These are phyloP conservation scores for Aspergillus aculeatinus DNA, from an alignment of 2,329 filamentous ascomycete species.

Conservation along the genomic window DNA sequence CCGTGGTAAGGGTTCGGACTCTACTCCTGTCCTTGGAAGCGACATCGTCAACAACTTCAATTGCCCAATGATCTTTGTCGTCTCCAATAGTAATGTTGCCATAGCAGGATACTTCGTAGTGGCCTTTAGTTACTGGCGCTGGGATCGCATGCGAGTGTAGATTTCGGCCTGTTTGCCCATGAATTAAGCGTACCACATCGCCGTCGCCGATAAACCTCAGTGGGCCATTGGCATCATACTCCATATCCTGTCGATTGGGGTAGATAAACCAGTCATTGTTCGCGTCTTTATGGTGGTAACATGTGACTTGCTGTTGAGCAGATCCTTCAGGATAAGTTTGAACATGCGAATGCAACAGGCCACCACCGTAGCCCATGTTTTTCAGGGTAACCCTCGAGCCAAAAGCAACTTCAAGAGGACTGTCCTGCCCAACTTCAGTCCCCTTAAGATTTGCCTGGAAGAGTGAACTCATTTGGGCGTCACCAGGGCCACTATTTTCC, in stretches of 20 bases:
- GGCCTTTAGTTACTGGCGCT: conserved; percentile 83
- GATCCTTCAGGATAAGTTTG: conserved; percentile 96
- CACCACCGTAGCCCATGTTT: conserved; percentile 99
- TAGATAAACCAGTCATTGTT: conserved; percentile 99
- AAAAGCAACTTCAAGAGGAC: conserved; percentile 84
- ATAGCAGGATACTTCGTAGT: conserved; percentile 92
- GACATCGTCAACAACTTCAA: conserved; percentile 89
- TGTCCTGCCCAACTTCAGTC: conserved; percentile 91
- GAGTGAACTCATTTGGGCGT: conserved; percentile 99
- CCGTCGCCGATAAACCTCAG: conserved; percentile 75
- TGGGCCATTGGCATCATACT: conserved; percentile 70
- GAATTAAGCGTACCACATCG: conserved; percentile 79
- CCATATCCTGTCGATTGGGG: conserved; percentile 75
- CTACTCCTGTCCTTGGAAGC: conserved; percentile 80
- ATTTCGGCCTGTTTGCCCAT: conserved; percentile 94
- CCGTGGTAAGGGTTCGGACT: conserved; percentile 86
- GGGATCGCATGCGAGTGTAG: conserved; percentile 90
- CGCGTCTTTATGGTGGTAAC: conserved; percentile 98
- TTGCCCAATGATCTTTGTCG: conserved; percentile 94
- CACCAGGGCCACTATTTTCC: conserved; percentile 88
- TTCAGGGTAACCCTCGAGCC: conserved; percentile 92
- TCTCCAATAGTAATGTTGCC: conserved; percentile 94
- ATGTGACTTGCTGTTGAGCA: conserved; percentile 92
- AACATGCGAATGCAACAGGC: conserved; percentile 91
- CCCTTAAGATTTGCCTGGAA: conserved; percentile 97